Base-by-base conservation (phyloP, 129 eudicot species). In the Saposhnikovia divaricata region DNA sequence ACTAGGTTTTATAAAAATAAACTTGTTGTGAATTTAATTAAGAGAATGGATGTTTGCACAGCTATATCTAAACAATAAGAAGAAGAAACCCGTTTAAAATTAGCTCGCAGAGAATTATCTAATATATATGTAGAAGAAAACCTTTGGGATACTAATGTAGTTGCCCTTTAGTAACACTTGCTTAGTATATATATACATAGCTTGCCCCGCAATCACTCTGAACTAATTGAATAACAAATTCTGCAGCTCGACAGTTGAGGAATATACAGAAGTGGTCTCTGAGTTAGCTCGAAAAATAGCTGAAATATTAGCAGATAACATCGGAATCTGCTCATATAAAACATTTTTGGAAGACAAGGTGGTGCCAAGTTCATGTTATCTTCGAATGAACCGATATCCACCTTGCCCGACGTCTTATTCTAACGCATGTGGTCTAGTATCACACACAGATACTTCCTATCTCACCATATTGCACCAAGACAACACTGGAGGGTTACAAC, bases 371-470 rank as follows among this genome's bases (percentile, higher is more conserved):
- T 71, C 79, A 25, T 78, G 85, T 57, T 83, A 71, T 66, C 42
- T 78, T 53, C 79, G 85, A 34, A 53, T 83, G 82, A 83, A 83
- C 44, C 44, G 85, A 47, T 83, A 78, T 23, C 85, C 85, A 4
- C 73, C 85, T 14, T 83, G 82, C 74, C 79, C 82, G 4, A 31
- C 42, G 42, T 19, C 12, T 14, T 42, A 51, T 70, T 50, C 38
- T 0, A 23, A 73, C 14, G 40, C 50, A 4, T 51, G 28, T 37
- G 85, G 85, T 2, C 79, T 83, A 25, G 84, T 91, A 87, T 90
- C 97, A 7, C 98, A 94, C 79, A 91, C 98, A 0, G 98, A 94
- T 75, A 91, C 96, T 78, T 90, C 88, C 66, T 95, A 92, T 79
- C 92, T 95, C 81, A 95, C 98, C 6, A 85, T 92, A 25, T 69